Evolutionary conservation across 495 filamentous ascomycete genomes (phyloP), one percentile per base, ranked within the genome.

Genomic region (Penicillium coffeae): DNA sequence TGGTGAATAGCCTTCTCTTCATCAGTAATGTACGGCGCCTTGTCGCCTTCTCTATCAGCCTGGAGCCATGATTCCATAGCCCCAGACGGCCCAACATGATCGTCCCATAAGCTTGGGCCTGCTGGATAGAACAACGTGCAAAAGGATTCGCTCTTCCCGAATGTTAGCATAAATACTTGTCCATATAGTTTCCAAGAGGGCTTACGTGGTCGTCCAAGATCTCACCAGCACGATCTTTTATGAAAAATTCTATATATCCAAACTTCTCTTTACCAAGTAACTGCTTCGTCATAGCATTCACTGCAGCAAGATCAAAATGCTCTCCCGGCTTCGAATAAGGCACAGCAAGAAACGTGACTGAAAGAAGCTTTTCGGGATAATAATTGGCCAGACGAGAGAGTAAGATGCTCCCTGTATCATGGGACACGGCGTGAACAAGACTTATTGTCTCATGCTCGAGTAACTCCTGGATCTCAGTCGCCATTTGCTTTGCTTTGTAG

Each of bases 181-280:
- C n/a, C n/a, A n/a, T n/a, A n/a, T n/a, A n/a, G n/a, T 32, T 22
- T 10, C 10, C 25, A 30, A 4, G 4, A 5, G 25, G 10, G 10
- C 25, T 30, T 30, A 30, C 25, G 10, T 66, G 54, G 19, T 58
- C 35, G 51, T 65, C 59, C 32, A 69, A 38, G 5, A 69, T 14
- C 4, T 45, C 40, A 1, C 50, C 65, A 2, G 59, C 48, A 16
- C 51, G 35, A 36, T 53, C 13, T 12, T 19, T 36, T 12, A 56
- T 51, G 33, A 68, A 66, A 21, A 68, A 64, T 1, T 47, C 32
- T 21, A 64, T 47, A 49, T 65, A 64, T 1, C 63, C 59, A 37
- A 63, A 65, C 8, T 42, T 42, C 21, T 62, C 56, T 41, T 57
- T 61, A 9, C 65, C 67, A 15, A 68, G 33, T 19, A 55, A n/a